Evolutionary conservation across 371 early-diverging fungal species (phyloP), one percentile per base, ranked within the genome.

Genomic region (Mortierella sp.): DNA sequence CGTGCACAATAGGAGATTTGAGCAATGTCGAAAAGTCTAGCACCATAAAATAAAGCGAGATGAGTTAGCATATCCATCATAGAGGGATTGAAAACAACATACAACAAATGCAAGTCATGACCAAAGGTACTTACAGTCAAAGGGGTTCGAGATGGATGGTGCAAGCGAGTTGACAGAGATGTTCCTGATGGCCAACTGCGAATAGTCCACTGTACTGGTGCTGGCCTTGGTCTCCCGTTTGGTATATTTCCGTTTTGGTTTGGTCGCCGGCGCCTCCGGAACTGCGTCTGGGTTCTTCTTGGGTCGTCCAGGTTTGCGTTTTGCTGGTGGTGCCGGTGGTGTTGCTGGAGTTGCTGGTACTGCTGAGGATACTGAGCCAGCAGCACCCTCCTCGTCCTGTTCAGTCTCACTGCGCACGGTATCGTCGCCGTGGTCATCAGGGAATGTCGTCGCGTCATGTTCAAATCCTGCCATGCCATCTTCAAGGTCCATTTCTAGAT

Each of bases 101-200:
- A 22, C 9, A 22, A 26, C 24, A 65, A 10, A n/a, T 31, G 7
- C 1, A 16, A n/a, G 4, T 39, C 24, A 14, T 2, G 8, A 26
- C 16, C 19, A n/a, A 34, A 41, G 13, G 8, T 22, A 47, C 78
- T 64, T 74, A 81, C 82, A 77, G 37, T 61, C 64, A 7, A 64
- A 6, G 16, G 82, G 73, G 24, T 69, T 64, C 14, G 71, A 24
- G 16, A 70, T 70, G 19, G 55, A 43, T 2, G 78, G 77, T 0
- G 71, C 50, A 13, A 77, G 31, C 6, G 81, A 77, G 26, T 80
- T 77, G 22, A 77, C 41, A 8, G 82, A 81, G 14, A 81, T 81
- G 44, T 81, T 81, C 45, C 82, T 70, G 64, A 81, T 77, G 53
- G 77, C 67, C 4, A 81, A 39, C 11, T 66, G 45, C 10, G 74